Conservation (phyloP, 164 flowering plant species). For the Piper betle region DNA sequence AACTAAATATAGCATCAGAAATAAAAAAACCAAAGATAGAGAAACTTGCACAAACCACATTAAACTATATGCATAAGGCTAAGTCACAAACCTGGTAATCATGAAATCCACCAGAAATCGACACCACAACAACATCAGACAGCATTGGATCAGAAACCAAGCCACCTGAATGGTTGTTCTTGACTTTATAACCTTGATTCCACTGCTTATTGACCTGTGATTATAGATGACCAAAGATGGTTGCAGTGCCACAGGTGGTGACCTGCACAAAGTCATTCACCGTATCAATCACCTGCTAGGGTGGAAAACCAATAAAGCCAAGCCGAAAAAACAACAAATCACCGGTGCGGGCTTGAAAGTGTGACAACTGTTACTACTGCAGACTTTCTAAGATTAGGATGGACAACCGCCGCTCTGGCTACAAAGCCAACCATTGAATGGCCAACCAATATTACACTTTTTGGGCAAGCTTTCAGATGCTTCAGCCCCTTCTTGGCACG, state of each 20-base stretch:
- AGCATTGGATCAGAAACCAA: constrained; percentile 40
- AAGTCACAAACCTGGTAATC: constrained; percentile 67
- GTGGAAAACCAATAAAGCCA: constrained; percentile 1
- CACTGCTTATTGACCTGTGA: constrained; percentile 66
- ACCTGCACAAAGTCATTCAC: constrained; percentile 35
- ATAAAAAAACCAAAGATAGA: too few species aligned
- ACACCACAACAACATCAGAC: constrained; percentile 66
- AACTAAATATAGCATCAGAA: too few species aligned
- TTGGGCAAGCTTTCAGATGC: constrained; percentile 44
- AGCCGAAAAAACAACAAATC: constrained; percentile 12
- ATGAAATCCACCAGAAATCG: constrained; percentile 79
- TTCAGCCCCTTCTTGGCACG: constrained; percentile 62
- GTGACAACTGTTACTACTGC: constrained; percentile 89
- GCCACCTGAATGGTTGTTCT: constrained; percentile 34
- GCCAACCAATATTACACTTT: constrained; percentile 95
- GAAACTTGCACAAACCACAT: too few species aligned
- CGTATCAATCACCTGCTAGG: constrained; percentile 7
- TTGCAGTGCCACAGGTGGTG: constrained; percentile 88
- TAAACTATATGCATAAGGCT: too few species aligned
- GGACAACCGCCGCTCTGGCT: constrained; percentile 86
- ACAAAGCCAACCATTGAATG: constrained; percentile 99
- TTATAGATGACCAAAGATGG: constrained; percentile 85
- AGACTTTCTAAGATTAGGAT: constrained; percentile 65
- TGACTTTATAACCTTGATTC: constrained; percentile 70
- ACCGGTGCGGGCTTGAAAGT: constrained; percentile 72